Base-by-base conservation (phyloP, 805 yeast genomes). In the Barnettozyma populi region DNA sequence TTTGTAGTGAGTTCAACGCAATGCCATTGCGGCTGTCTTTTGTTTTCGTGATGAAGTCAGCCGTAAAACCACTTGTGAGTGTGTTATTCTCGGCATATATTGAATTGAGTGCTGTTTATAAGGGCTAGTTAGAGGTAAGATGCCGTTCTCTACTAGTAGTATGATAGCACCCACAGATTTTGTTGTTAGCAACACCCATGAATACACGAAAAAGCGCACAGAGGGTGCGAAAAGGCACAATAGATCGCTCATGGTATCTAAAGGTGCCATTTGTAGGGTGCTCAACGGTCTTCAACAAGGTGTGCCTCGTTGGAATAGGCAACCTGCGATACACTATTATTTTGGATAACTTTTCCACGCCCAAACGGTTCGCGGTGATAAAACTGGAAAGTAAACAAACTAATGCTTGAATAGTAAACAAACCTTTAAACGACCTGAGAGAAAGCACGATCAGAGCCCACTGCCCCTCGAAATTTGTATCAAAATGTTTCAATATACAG, bases 91-190 rank as follows among this genome's bases (percentile, higher is more conserved):
- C 18, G 46, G 49, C 49, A 42, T 29, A 46, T 18, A 46, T 37
- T 31, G 38, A 46, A 7, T 29, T 32, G 18, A 36, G 50, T 39
- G 38, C 39, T 39, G 49, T 46, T 51, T 46, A 19, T 39, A 56
- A 56, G 59, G 59, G 59, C 57, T 54, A 48, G 49, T 43, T 32
- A 45, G 49, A 43, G 46, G 35, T 41, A 47, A 56, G 55, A 38
- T 27, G 44, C 41, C 32, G 51, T 42, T 52, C 46, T 50, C 48
- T 35, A 40, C 44, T 44, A 54, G 57, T 55, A 55, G 59, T 55
- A 55, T 55, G 52, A 47, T 54, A 49, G 39, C 43, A 51, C 59
- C 44, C 7, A 56, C 49, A 55, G 32, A 29, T 14, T 6, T 16
- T 25, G 16, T 7, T 29, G 5, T 29, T 29, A 4, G 32, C 13